Evolutionary conservation across 805 yeast genomes (phyloP), one percentile per base, ranked within the genome.

Genomic region (Lachancea lanzarotensis): DNA sequence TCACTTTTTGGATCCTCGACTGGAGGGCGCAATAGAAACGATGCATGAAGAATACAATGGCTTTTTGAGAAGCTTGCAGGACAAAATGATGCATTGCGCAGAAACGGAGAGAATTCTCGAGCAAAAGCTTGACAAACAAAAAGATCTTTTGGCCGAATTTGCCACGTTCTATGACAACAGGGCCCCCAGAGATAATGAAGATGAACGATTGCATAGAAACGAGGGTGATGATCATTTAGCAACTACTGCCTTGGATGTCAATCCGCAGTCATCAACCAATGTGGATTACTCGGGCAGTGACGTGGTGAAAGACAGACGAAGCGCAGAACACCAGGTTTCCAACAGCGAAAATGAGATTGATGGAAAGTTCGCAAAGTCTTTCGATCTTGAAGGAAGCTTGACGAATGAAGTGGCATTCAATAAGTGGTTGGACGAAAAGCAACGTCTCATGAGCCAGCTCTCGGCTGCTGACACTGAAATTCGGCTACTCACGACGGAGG

Each of bases 41-140:
- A 45, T 62, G 35, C 65, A 60, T 43, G 52, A 56, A 25, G 59
- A 57, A 31, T 62, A 62, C 43, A 63, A 55, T 16, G 49, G 50
- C 15, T 62, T 60, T 40, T 47, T 62, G n/a, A 53, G 49, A 17
- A 51, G 59, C 11, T 51, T 62, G 15, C 48, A 55, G 30, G 18
- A 38, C 19, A 60, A 59, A 38, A 39, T 62, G 16, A 50, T 45
- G 22, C 40, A 48, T 17, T 48, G 60, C 36, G 46, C 53, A 8
- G 38, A 47, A 12, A 38, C 55, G 40, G 60, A 54, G 40, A 35
- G 40, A 30, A 13, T 42, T 12, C 39, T 59, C 51, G 48, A 47
- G 16, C 36, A 38, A n/a, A 59, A 59, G 45, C 42, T 62, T 16
- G 44, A 49, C 18, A 46, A 50, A 36, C 65, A 62, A 42, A 48